Percentiles rank a stretch among this genome's conserved stretches.
Evolutionary conservation across 176 grass and related monocot species (phyloP).

Genomic region (Urochloa ruziziensis): DNA sequence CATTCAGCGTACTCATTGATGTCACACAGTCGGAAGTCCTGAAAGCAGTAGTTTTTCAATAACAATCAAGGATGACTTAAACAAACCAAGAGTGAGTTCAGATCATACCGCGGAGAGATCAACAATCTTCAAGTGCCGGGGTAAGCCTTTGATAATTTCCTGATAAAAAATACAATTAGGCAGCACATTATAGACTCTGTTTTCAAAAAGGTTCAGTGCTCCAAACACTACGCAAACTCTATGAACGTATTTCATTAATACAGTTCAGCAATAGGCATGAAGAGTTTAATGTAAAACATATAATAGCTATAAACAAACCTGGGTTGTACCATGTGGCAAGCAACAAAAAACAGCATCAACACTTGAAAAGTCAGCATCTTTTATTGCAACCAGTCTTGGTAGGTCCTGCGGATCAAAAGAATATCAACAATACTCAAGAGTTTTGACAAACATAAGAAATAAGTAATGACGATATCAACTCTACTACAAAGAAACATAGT

Average conservation of each 20-base stretch:
- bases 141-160: constrained; percentile 94
- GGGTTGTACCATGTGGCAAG: constrained; percentile 97
- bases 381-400: constrained; percentile 82
- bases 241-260: constrained; percentile 13
- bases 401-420: constrained; percentile 64
- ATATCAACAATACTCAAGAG: too few relatives aligned
- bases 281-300: background rate
- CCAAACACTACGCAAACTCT: background rate
- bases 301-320: constrained; percentile 55
- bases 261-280: background rate
- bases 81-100: constrained; percentile 7
- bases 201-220: background rate
- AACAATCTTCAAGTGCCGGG: constrained; percentile 78
- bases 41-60: constrained; percentile 10
- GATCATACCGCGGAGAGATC: constrained; percentile 92
- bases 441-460: background rate
- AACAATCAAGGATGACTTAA: background rate
- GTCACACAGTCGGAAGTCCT: constrained; percentile 85
- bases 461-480: background rate
- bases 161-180: constrained; percentile 41
- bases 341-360: constrained; percentile 99
- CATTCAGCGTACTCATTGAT: constrained; percentile 88
- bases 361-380: constrained; percentile 88
- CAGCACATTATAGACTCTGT: background rate
- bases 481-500: background rate